Evolutionary conservation across 352 stramenopile species (phyloP).

Genomic region (Globisporangium paddicum): DNA sequence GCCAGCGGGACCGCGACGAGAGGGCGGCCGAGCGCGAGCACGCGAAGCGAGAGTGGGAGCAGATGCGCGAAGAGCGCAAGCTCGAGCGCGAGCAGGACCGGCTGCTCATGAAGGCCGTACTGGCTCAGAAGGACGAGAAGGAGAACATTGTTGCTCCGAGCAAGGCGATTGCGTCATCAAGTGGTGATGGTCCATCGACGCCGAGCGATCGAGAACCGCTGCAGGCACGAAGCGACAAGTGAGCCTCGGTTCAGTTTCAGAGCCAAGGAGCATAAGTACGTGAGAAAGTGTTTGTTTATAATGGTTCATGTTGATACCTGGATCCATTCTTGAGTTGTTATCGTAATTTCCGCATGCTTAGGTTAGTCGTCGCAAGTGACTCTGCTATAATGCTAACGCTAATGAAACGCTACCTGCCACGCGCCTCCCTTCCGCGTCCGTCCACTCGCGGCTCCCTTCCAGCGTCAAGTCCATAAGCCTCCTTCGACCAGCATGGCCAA

Average conservation of each 20-base stretch:
- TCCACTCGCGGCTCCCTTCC: no score
- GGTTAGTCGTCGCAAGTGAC: no score
- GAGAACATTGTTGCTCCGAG: neutral
- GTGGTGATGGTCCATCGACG: neutral
- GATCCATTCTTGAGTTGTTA: no score
- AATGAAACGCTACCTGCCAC: no score
- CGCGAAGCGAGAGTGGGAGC: neutral
- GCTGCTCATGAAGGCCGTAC: conserved; percentile 2
- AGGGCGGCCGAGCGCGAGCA: conserved; percentile 5
- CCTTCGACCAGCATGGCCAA: no score
- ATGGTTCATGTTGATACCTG: neutral
- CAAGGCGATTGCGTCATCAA: neutral
- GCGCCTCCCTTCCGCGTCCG: no score
- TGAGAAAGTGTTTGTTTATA: neutral
- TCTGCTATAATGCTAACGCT: no score
- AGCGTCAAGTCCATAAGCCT: no score
- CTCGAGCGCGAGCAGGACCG: conserved; percentile 7
- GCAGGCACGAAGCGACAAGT: neutral
- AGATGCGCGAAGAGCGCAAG: conserved; percentile 10
- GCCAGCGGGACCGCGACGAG: conserved; percentile 8
- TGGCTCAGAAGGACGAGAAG: conserved; percentile 1
- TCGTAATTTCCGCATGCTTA: neutral
- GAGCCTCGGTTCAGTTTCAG: no score
- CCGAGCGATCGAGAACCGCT: neutral
- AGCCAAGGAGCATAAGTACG: neutral